A percentile compares a stretch with the other conserved stretches of the same genome.
Conservation (phyloP, 768 basidiomycete species). For the Obba rivulosa region DNA sequence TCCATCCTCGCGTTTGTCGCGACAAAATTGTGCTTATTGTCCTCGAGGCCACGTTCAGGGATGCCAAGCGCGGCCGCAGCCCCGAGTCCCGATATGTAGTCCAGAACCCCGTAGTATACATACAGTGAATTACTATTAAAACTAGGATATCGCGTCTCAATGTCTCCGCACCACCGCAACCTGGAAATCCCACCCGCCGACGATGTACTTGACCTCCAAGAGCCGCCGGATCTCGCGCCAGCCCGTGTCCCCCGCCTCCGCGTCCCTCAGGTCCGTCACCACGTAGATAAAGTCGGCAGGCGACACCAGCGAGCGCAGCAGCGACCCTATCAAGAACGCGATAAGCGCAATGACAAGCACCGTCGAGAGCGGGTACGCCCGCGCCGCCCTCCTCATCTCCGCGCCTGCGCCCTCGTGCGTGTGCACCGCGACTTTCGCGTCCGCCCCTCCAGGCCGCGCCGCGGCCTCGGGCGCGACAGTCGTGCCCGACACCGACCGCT, state of each 20-base stretch:
- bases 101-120: neutral
- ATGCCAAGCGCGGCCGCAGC: no score
- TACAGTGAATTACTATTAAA: neutral
- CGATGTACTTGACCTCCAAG: constrained; percentile 74
- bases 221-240: constrained; percentile 87
- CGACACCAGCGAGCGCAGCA: constrained; percentile 81
- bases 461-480: neutral
- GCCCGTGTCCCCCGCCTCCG: constrained; percentile 44
- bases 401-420: constrained; percentile 8
- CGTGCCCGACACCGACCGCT: constrained; percentile 11
- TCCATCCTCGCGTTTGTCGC: neutral
- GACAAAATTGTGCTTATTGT: no score
- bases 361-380: constrained; percentile 42
- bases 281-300: constrained; percentile 91
- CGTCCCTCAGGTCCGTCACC: constrained; percentile 50
- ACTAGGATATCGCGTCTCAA: constrained; percentile 21
- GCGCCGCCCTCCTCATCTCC: constrained; percentile 5
- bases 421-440: constrained; percentile 8
- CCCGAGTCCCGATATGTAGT: no score
- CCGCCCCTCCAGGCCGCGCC: neutral
- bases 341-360: constrained; percentile 78
- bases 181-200: constrained; percentile 86
- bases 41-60: no score
- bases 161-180: constrained; percentile 78
- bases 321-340: constrained; percentile 86